These are phyloP conservation scores for Quercus robur DNA, from an alignment of 306 rosid species.

Conservation along the genomic window DNA sequence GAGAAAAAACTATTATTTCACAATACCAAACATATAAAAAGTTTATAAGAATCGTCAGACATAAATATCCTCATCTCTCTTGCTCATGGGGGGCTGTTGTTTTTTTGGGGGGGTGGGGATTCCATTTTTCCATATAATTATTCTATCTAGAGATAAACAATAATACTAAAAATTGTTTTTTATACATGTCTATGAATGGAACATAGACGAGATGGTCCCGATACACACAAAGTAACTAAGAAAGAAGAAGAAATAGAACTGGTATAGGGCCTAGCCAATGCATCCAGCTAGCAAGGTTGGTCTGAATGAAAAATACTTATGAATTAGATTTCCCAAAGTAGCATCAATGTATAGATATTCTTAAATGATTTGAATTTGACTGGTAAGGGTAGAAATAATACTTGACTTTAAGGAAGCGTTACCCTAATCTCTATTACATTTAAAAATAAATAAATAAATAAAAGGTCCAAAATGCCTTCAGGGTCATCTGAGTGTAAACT, in stretches of 20 bases:
- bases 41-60: not conserved
- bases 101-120: not conserved
- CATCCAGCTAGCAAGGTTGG: not conserved
- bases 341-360: not conserved
- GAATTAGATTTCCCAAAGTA: not conserved
- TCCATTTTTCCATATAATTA: not conserved
- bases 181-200: not conserved
- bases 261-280: not conserved
- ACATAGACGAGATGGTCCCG: not conserved
- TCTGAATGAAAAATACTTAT: not conserved
- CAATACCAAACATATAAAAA: not conserved
- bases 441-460: too few species aligned
- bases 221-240: not conserved
- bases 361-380: not conserved
- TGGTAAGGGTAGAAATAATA: not conserved
- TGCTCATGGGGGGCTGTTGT: not conserved
- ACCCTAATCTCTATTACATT: not conserved
- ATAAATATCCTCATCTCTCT: not conserved
- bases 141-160: not conserved
- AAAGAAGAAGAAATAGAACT: not conserved
- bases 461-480: not conserved
- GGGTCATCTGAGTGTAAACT: not conserved
- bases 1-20: not conserved
- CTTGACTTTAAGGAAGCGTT: not conserved
- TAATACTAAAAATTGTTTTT: not conserved